Evolutionary conservation across 345 rosid genomes (phyloP), one percentile per base, ranked within the genome.

Genomic region (Eucalyptus curtisii): DNA sequence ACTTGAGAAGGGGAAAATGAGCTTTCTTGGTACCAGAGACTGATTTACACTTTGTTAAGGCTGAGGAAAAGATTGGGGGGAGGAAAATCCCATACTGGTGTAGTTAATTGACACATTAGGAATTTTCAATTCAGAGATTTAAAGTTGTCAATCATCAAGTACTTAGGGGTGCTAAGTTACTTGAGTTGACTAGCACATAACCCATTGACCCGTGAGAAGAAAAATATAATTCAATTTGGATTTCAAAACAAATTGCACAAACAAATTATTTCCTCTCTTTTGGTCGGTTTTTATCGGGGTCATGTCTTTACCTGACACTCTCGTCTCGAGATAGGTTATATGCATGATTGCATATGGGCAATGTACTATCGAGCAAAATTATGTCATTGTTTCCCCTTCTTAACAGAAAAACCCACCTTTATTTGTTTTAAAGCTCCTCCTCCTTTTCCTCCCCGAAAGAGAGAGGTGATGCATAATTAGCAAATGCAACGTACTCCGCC

Each of bases 91-190:
- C 3, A 5, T 10, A 2, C 13, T 3, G 1, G 2, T 4, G 9
- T 1, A 40, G 1, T 76, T 20, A 44, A 20, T 76, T 6, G 47
- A 6, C 8, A 1, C 5, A 10, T 10, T 19, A 13, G 5, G 27
- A 0, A 76, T 76, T 76, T 37, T 0, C 25, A 6, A 20, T 76
- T 76, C 2, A 3, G 3, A 71, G 10, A 10, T 33, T 19, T 33
- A 12, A 71, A 33, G 44, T 33, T 71, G 9, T 20, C 44, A 6
- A 8, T 71, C 20, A 33, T 10, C 47, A 37, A 76, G 27, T 37
- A 76, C 45, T 37, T 20, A 37, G 13, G 4, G 27, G 82, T 1
- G 0, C 42, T 2, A 3, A 22, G 0, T 17, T 71, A 71, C 5
- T 37, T 76, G 82, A 76, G 47, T 40, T 12, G 27, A 40, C 16